phyloP scores from a whole-genome alignment of 1,284 basidiomycete species.

The Pholiota adiposa region DNA sequence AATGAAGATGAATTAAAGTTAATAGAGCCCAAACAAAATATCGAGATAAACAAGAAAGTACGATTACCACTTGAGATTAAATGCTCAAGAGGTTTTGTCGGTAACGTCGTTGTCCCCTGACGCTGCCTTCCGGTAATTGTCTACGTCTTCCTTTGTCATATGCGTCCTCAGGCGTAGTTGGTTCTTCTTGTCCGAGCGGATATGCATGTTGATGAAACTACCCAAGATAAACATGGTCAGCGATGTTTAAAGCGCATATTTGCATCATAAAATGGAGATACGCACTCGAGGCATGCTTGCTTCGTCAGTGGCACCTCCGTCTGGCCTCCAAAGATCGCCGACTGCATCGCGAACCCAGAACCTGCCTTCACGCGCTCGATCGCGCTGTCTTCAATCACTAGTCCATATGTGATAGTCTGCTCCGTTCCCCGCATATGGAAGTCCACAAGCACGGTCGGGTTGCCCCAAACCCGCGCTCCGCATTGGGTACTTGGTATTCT shows the following conservation, averaged over 20 bases:
- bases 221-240: too few relatives aligned
- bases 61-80: too few relatives aligned
- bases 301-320: not conserved
- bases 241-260: too few relatives aligned
- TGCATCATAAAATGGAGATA: too few relatives aligned
- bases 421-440: constrained; percentile 6
- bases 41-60: too few relatives aligned
- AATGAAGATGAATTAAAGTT: too few relatives aligned
- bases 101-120: too few relatives aligned
- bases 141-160: constrained; percentile 11
- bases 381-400: constrained; percentile 3
- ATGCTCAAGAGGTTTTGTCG: too few relatives aligned
- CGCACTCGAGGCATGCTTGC: constrained; percentile 10
- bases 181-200: constrained; percentile 14
- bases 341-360: constrained; percentile 2
- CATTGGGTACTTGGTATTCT: not conserved
- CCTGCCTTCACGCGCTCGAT: constrained; percentile 2
- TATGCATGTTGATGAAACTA: constrained; percentile 9
- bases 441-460: constrained; percentile 9
- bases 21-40: too few relatives aligned
- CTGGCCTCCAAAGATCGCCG: constrained; percentile 1
- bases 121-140: too few relatives aligned
- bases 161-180: constrained; percentile 11
- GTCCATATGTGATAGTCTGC: constrained; percentile 1
- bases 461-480: not conserved